Evolutionary conservation across 164 flowering plant species (phyloP).

Genomic region (Akebia trifoliata): DNA sequence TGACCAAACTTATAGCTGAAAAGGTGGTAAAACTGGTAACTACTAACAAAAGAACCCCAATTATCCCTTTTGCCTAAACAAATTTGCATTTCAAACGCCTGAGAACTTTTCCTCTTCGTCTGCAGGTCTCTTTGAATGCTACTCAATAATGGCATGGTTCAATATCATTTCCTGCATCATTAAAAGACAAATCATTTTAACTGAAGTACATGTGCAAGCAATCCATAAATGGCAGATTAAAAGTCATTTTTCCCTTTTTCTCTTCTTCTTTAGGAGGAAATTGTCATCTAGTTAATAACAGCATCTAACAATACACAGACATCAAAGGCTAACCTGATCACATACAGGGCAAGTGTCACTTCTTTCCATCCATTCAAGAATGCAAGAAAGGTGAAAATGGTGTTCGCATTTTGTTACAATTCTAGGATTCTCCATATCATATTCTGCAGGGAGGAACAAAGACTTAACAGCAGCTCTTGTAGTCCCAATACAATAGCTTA

Average conservation of each 20-base stretch:
- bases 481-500: conserved; percentile 2
- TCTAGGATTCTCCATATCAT: conserved; percentile 67
- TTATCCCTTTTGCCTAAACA: conserved; percentile 1
- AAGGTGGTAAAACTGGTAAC: neutral
- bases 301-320: neutral
- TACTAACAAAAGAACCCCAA: neutral
- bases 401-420: conserved; percentile 62
- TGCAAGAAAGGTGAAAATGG: conserved; percentile 82
- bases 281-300: neutral
- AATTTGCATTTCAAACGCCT: conserved; percentile 1
- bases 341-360: conserved; percentile 83
- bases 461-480: neutral
- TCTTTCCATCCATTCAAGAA: conserved; percentile 94
- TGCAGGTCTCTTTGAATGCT: neutral
- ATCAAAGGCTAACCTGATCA: conserved; percentile 51
- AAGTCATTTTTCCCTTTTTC: too few species aligned
- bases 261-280: too few species aligned
- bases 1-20: conserved; percentile 7
- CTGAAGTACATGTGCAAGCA: neutral
- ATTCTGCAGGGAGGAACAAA: conserved; percentile 40
- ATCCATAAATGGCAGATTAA: neutral
- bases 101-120: conserved; percentile 2
- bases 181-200: neutral
- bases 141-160: conserved; percentile 19
- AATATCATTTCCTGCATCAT: conserved; percentile 39